Percentiles rank a stretch among this genome's conserved stretches.
Evolutionary conservation across 2,329 filamentous ascomycete genomes (phyloP).

Genomic region (Sporothrix phasma): DNA sequence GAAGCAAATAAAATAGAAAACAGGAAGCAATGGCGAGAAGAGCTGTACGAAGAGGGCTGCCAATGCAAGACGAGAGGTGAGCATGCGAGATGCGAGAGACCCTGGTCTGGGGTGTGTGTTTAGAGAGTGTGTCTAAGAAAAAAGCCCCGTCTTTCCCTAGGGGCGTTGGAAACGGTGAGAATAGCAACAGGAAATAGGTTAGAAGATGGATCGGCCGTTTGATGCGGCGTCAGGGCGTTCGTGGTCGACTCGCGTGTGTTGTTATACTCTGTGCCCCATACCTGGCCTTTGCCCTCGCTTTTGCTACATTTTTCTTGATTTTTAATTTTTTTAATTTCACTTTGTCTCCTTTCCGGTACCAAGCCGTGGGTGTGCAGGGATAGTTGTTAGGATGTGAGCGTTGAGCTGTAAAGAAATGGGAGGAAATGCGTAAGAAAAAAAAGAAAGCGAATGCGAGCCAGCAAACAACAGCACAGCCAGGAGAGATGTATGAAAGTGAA

Average conservation of each 20-base stretch:
- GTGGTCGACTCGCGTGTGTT: too few relatives aligned
- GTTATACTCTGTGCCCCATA: too few relatives aligned
- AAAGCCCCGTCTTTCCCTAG: too few relatives aligned
- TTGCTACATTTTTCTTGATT: too few relatives aligned
- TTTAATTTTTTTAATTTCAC: neutral
- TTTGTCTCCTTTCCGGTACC: neutral
- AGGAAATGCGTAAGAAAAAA: neutral
- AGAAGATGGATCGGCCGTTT: neutral
- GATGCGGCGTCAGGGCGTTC: too few relatives aligned
- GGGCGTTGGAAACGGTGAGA: neutral
- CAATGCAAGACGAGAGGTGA: neutral
- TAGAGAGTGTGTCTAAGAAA: neutral
- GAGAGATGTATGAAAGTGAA: neutral
- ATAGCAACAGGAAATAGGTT: neutral
- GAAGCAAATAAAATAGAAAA: neutral
- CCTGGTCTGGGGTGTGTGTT: neutral
- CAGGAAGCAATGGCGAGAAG: neutral
- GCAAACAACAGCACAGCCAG: neutral
- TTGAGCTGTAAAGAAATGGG: neutral
- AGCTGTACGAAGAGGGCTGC: neutral
- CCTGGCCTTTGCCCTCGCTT: too few relatives aligned
- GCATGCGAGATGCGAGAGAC: neutral
- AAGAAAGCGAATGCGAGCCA: neutral
- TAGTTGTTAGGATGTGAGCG: neutral
- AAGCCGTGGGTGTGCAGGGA: neutral